These are phyloP conservation scores for Coemansia sp. DNA, from an alignment of 192 early-diverging fungal genomes.

Conservation along the genomic window DNA sequence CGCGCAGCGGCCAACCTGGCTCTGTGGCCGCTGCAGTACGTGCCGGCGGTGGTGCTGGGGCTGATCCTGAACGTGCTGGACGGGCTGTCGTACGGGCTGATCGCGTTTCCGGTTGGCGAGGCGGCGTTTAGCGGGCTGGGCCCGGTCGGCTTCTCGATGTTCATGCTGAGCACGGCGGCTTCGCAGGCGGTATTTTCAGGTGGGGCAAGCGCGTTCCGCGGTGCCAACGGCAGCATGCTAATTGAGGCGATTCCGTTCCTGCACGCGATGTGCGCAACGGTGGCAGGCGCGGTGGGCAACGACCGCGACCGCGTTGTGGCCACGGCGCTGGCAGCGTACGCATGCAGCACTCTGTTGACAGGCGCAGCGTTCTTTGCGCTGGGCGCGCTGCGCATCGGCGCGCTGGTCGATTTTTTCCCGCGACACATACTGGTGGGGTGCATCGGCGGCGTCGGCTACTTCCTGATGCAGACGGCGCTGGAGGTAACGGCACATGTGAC, in stretches of 20 bases:
- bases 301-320: slow-evolving; percentile 74
- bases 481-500: slow-evolving; percentile 78
- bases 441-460: slow-evolving; percentile 94
- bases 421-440: slow-evolving; percentile 94
- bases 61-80: slow-evolving; percentile 91
- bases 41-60: slow-evolving; percentile 89
- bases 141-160: slow-evolving; percentile 93
- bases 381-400: slow-evolving; percentile 77
- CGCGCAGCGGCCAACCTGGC: slow-evolving; percentile 20
- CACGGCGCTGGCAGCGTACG: slow-evolving; percentile 88
- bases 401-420: slow-evolving; percentile 80
- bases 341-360: slow-evolving; percentile 84
- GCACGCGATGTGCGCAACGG: slow-evolving; percentile 74
- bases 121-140: slow-evolving; percentile 70
- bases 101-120: slow-evolving; percentile 84
- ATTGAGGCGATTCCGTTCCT: slow-evolving; percentile 87
- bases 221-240: slow-evolving; percentile 91
- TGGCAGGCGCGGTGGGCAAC: slow-evolving; percentile 61
- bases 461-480: slow-evolving; percentile 86
- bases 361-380: slow-evolving; percentile 83
- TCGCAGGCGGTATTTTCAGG: slow-evolving; percentile 70
- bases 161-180: slow-evolving; percentile 78
- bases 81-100: slow-evolving; percentile 85
- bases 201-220: slow-evolving; percentile 89
- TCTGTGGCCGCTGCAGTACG: slow-evolving; percentile 60